These are phyloP conservation scores for Annulohypoxylon truncatum DNA, from an alignment of 2,329 filamentous ascomycete species.

Conservation along the genomic window DNA sequence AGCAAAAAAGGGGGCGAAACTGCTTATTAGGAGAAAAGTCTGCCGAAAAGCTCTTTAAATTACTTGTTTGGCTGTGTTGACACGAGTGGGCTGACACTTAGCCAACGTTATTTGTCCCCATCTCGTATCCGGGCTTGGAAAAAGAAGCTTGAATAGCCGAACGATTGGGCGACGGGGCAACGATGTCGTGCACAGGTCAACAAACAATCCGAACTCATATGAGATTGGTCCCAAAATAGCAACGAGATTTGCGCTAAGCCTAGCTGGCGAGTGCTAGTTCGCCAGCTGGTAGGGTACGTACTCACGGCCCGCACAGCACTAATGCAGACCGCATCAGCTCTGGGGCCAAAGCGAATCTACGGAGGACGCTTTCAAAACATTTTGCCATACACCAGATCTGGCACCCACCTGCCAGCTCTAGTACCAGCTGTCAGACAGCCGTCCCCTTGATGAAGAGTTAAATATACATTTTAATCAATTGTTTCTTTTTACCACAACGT, in stretches of 20 bases:
- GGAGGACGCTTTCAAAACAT: no score
- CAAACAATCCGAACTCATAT: slow-evolving; percentile 6
- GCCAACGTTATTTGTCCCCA: slow-evolving; percentile 12
- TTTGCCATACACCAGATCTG: no score
- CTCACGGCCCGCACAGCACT: not conserved
- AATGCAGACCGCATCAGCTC: not conserved
- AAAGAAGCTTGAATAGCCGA: not conserved
- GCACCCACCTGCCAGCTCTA: no score
- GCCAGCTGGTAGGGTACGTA: not conserved
- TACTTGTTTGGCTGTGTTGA: not conserved
- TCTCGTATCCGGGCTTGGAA: slow-evolving; percentile 26
- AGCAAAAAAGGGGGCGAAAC: not conserved
- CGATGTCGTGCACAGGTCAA: slow-evolving; percentile 20
- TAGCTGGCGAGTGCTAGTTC: not conserved
- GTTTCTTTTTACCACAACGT: no score
- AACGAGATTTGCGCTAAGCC: slow-evolving; percentile 8
- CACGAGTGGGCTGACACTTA: slow-evolving; percentile 18
- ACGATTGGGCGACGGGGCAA: slow-evolving; percentile 13
- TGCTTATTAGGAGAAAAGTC: not conserved
- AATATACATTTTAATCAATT: no score
- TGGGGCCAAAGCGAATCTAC: not conserved
- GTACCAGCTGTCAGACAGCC: no score
- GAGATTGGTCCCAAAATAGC: slow-evolving; percentile 21
- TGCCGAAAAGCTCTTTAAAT: slow-evolving; percentile 14
- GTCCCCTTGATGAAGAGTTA: no score